These are phyloP conservation scores for Aspergillus fumigatiaffinis DNA, from an alignment of 2,329 filamentous ascomycete species.

Conservation along the genomic window DNA sequence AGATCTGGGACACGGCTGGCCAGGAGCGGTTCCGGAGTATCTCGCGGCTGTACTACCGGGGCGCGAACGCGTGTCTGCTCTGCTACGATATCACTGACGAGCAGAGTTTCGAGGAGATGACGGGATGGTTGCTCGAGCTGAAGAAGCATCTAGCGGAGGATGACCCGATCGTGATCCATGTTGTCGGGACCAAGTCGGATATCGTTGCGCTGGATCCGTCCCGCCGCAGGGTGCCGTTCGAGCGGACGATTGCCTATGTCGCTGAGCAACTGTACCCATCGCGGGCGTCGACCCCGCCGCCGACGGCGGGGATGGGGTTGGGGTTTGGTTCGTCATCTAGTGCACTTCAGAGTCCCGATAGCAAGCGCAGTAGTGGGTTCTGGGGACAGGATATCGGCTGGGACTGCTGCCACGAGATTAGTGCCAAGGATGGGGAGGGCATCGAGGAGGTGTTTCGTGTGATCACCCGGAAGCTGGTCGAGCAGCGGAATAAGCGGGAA, in stretches of 20 bases:
- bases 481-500: conserved; percentile 60
- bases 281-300: conserved; percentile 62
- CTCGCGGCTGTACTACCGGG: conserved; percentile 91
- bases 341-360: conserved; percentile 35
- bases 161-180: conserved; percentile 76
- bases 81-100: conserved; percentile 93
- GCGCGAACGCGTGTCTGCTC: conserved; percentile 87
- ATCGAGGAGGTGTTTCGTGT: conserved; percentile 96
- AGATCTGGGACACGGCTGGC: conserved; percentile 95
- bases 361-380: conserved; percentile 46
- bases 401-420: conserved; percentile 97
- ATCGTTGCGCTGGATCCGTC: conserved; percentile 80
- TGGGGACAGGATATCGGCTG: conserved; percentile 93
- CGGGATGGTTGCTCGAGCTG: conserved; percentile 81
- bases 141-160: conserved; percentile 66
- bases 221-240: conserved; percentile 80
- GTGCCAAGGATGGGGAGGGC: conserved; percentile 87
- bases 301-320: conserved; percentile 51
- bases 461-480: conserved; percentile 76
- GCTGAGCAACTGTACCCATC: conserved; percentile 82
- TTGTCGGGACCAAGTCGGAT: conserved; percentile 93
- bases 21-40: conserved; percentile 96
- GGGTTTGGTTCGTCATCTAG: conserved; percentile 13
- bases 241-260: conserved; percentile 92
- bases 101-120: conserved; percentile 85